Conservation (phyloP, 2,329 filamentous ascomycete genomes). For the Magnaporthiopsis poae region DNA sequence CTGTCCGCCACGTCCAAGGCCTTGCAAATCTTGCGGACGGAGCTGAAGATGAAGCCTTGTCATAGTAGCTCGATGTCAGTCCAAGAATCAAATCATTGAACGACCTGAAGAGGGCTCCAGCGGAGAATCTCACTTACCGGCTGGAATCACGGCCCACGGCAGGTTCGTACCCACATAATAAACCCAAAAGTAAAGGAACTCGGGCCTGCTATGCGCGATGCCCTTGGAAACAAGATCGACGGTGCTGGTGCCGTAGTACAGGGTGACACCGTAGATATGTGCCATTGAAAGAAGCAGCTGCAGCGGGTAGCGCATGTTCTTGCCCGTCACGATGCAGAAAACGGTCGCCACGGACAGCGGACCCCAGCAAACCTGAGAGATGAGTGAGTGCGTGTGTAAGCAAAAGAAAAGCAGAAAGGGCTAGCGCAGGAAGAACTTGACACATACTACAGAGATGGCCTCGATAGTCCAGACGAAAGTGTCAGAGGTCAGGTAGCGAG, state of each 20-base stretch:
- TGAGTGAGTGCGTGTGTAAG: neutral
- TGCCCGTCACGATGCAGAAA: slow-evolving; percentile 32
- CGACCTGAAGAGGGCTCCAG: neutral
- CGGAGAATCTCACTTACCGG: slow-evolving; percentile 28
- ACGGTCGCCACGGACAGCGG: slow-evolving; percentile 46
- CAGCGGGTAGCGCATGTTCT: slow-evolving; percentile 37
- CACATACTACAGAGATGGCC: slow-evolving; percentile 62
- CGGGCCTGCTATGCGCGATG: slow-evolving; percentile 45
- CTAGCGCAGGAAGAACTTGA: neutral
- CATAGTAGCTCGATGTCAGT: slow-evolving; percentile 1
- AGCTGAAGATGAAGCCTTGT: slow-evolving; percentile 9
- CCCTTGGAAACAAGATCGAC: slow-evolving; percentile 36
- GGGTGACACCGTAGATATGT: slow-evolving; percentile 50
- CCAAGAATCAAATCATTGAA: neutral
- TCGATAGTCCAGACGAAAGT: slow-evolving; percentile 83
- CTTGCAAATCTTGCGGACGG: slow-evolving; percentile 4
- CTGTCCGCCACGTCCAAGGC: slow-evolving; percentile 6
- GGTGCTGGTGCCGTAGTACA: slow-evolving; percentile 52
- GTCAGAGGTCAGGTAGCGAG: slow-evolving; percentile 72
- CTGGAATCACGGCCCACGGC: slow-evolving; percentile 50
- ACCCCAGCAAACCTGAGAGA: slow-evolving; percentile 39
- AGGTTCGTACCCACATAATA: slow-evolving; percentile 54
- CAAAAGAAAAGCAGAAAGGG: neutral
- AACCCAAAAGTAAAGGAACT: slow-evolving; percentile 52
- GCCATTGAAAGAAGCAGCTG: slow-evolving; percentile 42